phyloP scores from a whole-genome alignment of 805 yeast species.

The Candida tallmaniae region DNA sequence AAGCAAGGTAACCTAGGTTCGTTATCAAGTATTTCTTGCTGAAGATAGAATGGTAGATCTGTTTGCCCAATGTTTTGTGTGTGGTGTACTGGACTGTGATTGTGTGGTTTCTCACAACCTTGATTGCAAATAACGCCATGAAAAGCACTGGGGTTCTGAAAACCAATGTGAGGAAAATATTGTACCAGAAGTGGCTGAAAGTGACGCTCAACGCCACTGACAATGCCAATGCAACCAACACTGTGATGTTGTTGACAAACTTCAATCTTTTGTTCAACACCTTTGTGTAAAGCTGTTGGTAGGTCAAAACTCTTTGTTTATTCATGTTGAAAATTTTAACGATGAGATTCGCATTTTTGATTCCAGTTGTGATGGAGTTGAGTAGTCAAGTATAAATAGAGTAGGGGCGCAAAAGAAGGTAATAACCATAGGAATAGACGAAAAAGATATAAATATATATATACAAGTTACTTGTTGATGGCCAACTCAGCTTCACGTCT shows the following conservation, averaged over 20 bases:
- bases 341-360: no score
- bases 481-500: slow-evolving; percentile 34
- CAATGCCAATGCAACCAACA: slow-evolving; percentile 21
- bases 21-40: slow-evolving; percentile 16
- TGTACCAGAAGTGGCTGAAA: slow-evolving; percentile 28
- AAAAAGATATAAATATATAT: no score
- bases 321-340: background rate
- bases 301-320: slow-evolving; percentile 8
- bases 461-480: slow-evolving; percentile 7
- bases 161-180: slow-evolving; percentile 19
- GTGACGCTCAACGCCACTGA: slow-evolving; percentile 25
- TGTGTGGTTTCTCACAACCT: slow-evolving; percentile 18
- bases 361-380: no score
- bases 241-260: slow-evolving; percentile 28
- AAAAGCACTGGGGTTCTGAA: slow-evolving; percentile 31
- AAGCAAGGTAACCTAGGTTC: slow-evolving; percentile 17
- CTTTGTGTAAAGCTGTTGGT: slow-evolving; percentile 20
- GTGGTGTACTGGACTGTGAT: slow-evolving; percentile 28
- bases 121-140: slow-evolving; percentile 23
- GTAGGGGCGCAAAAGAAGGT: no score
- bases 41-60: slow-evolving; percentile 19
- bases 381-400: no score
- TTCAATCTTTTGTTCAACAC: slow-evolving; percentile 32
- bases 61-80: slow-evolving; percentile 30
- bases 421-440: background rate